Conservation (phyloP, 768 basidiomycete species). For the Grammothele lineata region DNA sequence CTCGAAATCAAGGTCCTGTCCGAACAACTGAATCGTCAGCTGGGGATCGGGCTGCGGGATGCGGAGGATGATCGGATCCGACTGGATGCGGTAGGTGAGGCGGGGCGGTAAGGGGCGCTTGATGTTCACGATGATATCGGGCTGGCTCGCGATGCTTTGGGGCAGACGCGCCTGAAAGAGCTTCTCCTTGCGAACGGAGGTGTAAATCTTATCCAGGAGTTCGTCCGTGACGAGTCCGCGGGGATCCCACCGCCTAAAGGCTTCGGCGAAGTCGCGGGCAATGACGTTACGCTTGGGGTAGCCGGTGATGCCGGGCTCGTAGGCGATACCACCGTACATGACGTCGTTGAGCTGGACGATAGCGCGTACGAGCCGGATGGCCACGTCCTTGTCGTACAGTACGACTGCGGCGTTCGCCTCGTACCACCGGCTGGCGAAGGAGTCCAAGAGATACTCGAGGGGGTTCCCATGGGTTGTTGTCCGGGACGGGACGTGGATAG, state of each 20-base stretch:
- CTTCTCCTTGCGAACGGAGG: slow-evolving; percentile 67
- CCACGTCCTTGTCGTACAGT: slow-evolving; percentile 79
- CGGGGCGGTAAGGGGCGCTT: slow-evolving; percentile 73
- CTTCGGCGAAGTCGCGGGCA: slow-evolving; percentile 75
- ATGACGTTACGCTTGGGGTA: slow-evolving; percentile 58
- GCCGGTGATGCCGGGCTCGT: slow-evolving; percentile 52
- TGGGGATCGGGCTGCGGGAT: slow-evolving; percentile 83
- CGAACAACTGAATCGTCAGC: slow-evolving; percentile 78
- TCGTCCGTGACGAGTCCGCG: slow-evolving; percentile 70
- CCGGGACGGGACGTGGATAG: slow-evolving; percentile 61
- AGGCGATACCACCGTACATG: slow-evolving; percentile 69
- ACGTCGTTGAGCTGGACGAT: slow-evolving; percentile 88
- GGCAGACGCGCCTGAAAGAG: slow-evolving; percentile 65
- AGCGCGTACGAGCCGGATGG: slow-evolving; percentile 70
- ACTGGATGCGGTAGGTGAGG: slow-evolving; percentile 84
- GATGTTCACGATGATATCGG: slow-evolving; percentile 59
- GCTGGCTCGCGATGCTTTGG: slow-evolving; percentile 29
- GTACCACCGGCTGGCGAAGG: slow-evolving; percentile 87
- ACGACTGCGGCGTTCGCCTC: slow-evolving; percentile 79
- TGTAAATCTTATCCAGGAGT: slow-evolving; percentile 71
- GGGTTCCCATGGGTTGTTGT: slow-evolving; percentile 33
- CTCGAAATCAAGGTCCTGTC: slow-evolving; percentile 86
- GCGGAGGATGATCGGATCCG: slow-evolving; percentile 81
- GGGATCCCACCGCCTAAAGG: slow-evolving; percentile 77
- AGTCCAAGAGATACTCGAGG: slow-evolving; percentile 71